Conservation (phyloP, 108 stramenopile genomes). For the Cyclotella sp. region DNA sequence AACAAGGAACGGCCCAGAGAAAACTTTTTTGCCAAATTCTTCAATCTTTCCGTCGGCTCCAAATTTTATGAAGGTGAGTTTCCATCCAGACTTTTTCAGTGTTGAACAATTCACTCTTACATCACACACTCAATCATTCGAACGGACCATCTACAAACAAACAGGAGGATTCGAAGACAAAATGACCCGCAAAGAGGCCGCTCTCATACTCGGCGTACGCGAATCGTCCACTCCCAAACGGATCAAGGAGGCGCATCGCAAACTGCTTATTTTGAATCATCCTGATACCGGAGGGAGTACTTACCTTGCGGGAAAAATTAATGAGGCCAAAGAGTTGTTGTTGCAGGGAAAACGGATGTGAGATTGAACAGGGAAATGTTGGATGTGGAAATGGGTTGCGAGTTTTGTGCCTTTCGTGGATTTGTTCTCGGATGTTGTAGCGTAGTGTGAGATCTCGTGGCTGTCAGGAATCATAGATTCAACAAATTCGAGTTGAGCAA, state of each 20-base stretch:
- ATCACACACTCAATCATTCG: background rate
- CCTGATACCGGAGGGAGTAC: constrained; percentile 99
- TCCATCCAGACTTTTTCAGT: background rate
- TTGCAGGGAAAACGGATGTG: constrained; percentile 74
- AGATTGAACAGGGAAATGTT: background rate
- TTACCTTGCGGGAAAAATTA: constrained; percentile 95
- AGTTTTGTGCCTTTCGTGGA: too few species aligned
- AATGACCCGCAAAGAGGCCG: constrained; percentile 98
- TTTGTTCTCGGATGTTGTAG: too few species aligned
- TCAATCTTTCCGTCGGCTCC: constrained; percentile 77
- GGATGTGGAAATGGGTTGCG: too few species aligned
- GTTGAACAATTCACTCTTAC: background rate
- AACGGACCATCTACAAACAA: background rate
- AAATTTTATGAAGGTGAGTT: constrained; percentile 93
- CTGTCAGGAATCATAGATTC: too few species aligned
- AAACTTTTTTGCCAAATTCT: constrained; percentile 86
- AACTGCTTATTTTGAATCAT: constrained; percentile 96
- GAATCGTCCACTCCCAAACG: constrained; percentile 88
- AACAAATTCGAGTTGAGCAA: background rate
- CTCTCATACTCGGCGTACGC: constrained; percentile 96
- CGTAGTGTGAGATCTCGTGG: too few species aligned
- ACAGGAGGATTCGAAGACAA: constrained; percentile 93
- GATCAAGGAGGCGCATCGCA: constrained; percentile 97
- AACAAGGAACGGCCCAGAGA: constrained; percentile 46
- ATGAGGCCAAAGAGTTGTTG: constrained; percentile 98